A percentile compares a stretch with the other conserved stretches of the same genome.
These are phyloP conservation scores for Pseudogymnoascus sp. DNA, from an alignment of 2,329 filamentous ascomycete species.

Conservation along the genomic window DNA sequence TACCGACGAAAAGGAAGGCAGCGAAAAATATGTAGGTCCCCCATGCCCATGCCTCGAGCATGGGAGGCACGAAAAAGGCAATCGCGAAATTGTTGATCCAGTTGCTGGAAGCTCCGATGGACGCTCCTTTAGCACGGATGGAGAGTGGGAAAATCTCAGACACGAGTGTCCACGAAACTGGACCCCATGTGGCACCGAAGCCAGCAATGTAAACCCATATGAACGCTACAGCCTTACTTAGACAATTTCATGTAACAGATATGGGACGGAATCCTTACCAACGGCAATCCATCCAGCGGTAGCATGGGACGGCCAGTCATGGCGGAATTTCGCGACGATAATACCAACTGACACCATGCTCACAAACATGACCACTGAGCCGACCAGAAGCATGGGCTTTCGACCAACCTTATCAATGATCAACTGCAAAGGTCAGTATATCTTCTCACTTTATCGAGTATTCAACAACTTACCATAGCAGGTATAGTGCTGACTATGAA, in stretches of 20 bases:
- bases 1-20: slow-evolving; percentile 39
- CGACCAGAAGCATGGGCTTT: slow-evolving; percentile 35
- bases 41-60: slow-evolving; percentile 38
- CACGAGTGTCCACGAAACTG: slow-evolving; percentile 33
- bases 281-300: slow-evolving; percentile 37
- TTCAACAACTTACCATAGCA: slow-evolving; percentile 26
- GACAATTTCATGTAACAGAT: not conserved
- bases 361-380: slow-evolving; percentile 36
- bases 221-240: slow-evolving; percentile 19
- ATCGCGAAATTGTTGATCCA: slow-evolving; percentile 45
- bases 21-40: slow-evolving; percentile 55
- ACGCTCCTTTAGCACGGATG: slow-evolving; percentile 36
- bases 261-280: slow-evolving; percentile 15
- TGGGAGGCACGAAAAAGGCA: slow-evolving; percentile 41
- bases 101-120: slow-evolving; percentile 39
- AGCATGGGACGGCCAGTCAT: slow-evolving; percentile 34
- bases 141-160: slow-evolving; percentile 37
- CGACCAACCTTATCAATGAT: slow-evolving; percentile 39
- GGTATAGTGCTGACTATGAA: slow-evolving; percentile 33
- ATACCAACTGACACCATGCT: slow-evolving; percentile 38
- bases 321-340: slow-evolving; percentile 35
- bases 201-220: slow-evolving; percentile 30
- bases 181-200: slow-evolving; percentile 32
- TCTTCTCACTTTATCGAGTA: not conserved
- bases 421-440: slow-evolving; percentile 45